phyloP scores from a whole-genome alignment of 495 filamentous ascomycete species.

The Rhypophila decipiens region DNA sequence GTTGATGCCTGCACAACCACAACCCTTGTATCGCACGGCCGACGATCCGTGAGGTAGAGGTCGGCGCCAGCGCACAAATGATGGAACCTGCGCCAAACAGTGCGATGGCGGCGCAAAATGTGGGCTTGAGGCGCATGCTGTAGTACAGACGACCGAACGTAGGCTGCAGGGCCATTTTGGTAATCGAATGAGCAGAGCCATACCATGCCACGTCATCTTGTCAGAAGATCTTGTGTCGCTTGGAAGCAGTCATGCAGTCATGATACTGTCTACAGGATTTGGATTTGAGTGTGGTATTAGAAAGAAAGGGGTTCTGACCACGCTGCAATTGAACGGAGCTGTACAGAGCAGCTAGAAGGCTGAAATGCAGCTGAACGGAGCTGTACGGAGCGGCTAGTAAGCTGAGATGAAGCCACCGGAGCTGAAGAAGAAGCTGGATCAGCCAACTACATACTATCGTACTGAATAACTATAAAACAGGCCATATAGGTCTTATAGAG shows the following conservation, averaged over 20 bases:
- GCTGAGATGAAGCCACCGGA: background rate
- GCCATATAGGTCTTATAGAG: background rate
- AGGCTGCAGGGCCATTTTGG: constrained; percentile 1
- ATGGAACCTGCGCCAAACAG: background rate
- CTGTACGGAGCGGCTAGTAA: background rate
- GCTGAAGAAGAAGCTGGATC: background rate
- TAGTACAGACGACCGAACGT: background rate
- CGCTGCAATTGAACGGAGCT: background rate
- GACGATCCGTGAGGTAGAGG: background rate
- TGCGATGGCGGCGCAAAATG: background rate
- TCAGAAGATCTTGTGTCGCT: too few species aligned
- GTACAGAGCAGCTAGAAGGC: background rate
- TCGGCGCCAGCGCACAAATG: constrained; percentile 1
- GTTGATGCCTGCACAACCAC: background rate
- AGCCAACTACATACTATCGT: background rate
- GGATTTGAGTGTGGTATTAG: too few species aligned
- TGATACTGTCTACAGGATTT: too few species aligned
- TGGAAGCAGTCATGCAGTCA: too few species aligned
- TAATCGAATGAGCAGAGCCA: background rate
- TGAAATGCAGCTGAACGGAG: background rate
- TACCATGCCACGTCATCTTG: background rate
- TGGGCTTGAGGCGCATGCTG: background rate
- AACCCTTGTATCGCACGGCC: background rate
- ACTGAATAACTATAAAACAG: background rate
- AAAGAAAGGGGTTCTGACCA: background rate